Base-by-base conservation (phyloP, 2,329 filamentous ascomycete genomes). In the Neurospora sp. region DNA sequence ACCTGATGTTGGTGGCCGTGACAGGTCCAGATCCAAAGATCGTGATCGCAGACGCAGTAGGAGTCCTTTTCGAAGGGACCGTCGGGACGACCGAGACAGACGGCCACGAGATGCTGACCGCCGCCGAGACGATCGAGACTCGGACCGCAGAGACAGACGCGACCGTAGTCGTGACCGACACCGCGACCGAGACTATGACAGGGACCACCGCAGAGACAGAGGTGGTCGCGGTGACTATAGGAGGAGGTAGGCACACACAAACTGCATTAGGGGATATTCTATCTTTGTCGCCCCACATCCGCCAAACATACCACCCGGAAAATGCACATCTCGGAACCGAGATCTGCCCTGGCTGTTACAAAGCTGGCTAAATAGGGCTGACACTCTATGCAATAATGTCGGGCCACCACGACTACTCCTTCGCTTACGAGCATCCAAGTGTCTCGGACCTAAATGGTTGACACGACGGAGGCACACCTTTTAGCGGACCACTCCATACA, bases 31-130 rank as follows among this genome's bases (percentile, higher is more conserved):
- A 66, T 40, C 69, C 38, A 52, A 68, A 7, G 72, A 70, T 33
- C 71, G 72, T 19, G 71, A 73, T 42, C 68, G 68, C 58, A 69
- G 80, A 71, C 84, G 83, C 68, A 83, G 81, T 77, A 77, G 74
- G 68, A 78, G 76, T 66, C 78, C 75, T 66, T 77, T 75, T 23
- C 73, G 74, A 66, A 69, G 72, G 39, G 73, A 77, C 28, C 52
- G 52, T 62, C 52, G 52, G 52, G 52, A 62, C 66, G 68, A 75
- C 46, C 69, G 73, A 23, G 74, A 75, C 78, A 38, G 33, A 46
- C 69, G 72, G 70, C 76, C 78, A 78, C 76, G 77, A 71, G 75
- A 73, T 71, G 74, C 73, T 74, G 78, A 75, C 36, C 62, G 62
- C 58, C 66, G 70, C n/a, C 36, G 70, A 23, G 73, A 74, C 33